Base-by-base conservation (phyloP, 2,329 filamentous ascomycete genomes). In the Thelonectria rubi region DNA sequence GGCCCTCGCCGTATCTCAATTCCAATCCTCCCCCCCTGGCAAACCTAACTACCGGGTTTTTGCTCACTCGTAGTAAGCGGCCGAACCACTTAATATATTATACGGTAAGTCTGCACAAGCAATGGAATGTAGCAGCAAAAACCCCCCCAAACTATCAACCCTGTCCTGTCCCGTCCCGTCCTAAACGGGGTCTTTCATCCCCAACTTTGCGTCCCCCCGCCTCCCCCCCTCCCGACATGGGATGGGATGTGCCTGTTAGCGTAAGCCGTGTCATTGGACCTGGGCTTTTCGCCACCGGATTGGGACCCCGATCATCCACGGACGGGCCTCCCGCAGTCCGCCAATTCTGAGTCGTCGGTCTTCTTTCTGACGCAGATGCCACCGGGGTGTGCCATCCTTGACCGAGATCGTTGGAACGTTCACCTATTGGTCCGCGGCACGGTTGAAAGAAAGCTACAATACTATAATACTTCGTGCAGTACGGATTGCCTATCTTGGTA, bases 341-440 rank as follows among this genome's bases (percentile, higher is more conserved):
- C 32, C 32, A 34, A 34, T 34, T 34, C 32, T 34, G 32, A 34
- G 32, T 34, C 32, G 32, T 34, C 32, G 32, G 32, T 34, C 32
- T 34, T 34, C 32, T 34, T 34, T 34, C 32, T 34, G 32, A 34
- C 32, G 32, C 32, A 34, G 32, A 34, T 34, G 32, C 32, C 32
- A 34, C 32, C 32, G 32, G 32, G 32, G 32, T 34, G 32, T 34
- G 32, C 32, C 32, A 34, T 34, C 32, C 32, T 34, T 34, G 32
- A 34, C 32, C 32, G 32, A 34, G 32, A 70, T 70, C 65, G 62
- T 54, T 68, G 68, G 68, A 62, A 70, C 63, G 55, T 34, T 45
- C 30, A 48, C 18, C 58, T 24, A 70, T 70, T 70, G 68, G 68
- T 42, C 40, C 21, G 43, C 18, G 21, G 54, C 39, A 43, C 18